A percentile compares a stretch with the other conserved stretches of the same genome.
Conservation (phyloP, 371 early-diverging fungal species). For the Mucor piriformis region DNA sequence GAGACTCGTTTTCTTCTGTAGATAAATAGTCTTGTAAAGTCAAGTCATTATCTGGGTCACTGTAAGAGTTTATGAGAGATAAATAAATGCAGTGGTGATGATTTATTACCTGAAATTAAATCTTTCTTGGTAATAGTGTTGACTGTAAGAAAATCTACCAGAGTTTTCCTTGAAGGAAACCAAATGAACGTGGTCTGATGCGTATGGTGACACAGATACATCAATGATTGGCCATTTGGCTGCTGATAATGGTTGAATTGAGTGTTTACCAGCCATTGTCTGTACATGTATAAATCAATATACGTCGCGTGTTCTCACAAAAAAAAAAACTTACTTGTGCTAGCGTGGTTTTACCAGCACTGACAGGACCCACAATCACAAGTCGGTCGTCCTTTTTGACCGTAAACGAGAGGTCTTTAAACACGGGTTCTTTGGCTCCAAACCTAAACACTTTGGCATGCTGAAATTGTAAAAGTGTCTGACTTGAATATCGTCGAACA, state of each 20-base stretch:
- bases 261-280: constrained; percentile 49
- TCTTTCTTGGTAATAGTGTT: constrained; percentile 61
- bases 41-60: constrained; percentile 54
- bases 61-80: neutral
- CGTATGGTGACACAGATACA: constrained; percentile 32
- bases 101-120: constrained; percentile 54
- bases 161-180: constrained; percentile 58
- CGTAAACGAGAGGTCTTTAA: constrained; percentile 38
- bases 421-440: constrained; percentile 39
- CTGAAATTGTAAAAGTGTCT: constrained; percentile 33
- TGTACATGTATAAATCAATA: neutral
- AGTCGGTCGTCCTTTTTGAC: constrained; percentile 35
- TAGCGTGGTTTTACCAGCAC: constrained; percentile 52
- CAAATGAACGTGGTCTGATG: constrained; percentile 44
- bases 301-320: too few species aligned
- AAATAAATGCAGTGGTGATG: neutral
- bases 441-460: constrained; percentile 45
- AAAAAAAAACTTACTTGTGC: constrained; percentile 42
- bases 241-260: constrained; percentile 34
- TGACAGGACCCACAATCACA: constrained; percentile 52
- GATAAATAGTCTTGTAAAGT: constrained; percentile 33
- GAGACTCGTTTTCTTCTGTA: constrained; percentile 3
- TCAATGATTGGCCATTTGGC: constrained; percentile 44
- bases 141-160: constrained; percentile 43
- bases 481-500: constrained; percentile 17